phyloP scores from a whole-genome alignment of 768 basidiomycete genomes.

The Stropharia rugosoannulata region DNA sequence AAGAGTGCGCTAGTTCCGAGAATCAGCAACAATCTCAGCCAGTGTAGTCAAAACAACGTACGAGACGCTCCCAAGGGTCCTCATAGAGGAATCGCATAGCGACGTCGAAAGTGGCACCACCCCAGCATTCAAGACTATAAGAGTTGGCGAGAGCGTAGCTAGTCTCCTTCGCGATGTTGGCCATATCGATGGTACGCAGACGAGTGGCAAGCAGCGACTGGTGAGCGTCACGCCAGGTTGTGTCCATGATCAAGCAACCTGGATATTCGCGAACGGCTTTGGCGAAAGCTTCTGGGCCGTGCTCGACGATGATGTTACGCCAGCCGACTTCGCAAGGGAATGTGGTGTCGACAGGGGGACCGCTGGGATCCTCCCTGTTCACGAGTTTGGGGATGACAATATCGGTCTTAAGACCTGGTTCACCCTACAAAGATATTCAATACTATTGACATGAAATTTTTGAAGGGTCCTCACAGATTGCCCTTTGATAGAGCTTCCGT shows the following conservation, averaged over 20 bases:
- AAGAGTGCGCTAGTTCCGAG: constrained; percentile 65
- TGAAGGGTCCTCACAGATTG: constrained; percentile 50
- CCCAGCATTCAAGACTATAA: constrained; percentile 98
- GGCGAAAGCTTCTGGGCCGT: constrained; percentile 97
- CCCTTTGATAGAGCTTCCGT: constrained; percentile 97
- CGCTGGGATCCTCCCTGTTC: constrained; percentile 76
- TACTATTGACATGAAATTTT: background rate
- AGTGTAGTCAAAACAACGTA: constrained; percentile 30
- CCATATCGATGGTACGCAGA: constrained; percentile 94
- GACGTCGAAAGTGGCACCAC: constrained; percentile 98
- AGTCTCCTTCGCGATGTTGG: constrained; percentile 97
- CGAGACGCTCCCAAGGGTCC: constrained; percentile 98
- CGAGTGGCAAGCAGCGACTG: constrained; percentile 97
- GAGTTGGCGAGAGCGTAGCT: constrained; percentile 93
- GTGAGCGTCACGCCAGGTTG: constrained; percentile 99
- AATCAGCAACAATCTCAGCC: background rate
- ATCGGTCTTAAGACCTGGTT: constrained; percentile 91
- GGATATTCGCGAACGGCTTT: constrained; percentile 97
- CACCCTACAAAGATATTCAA: constrained; percentile 52
- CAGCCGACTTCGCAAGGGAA: constrained; percentile 87
- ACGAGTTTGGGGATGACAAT: constrained; percentile 79
- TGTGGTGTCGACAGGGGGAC: constrained; percentile 73
- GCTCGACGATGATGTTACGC: constrained; percentile 98
- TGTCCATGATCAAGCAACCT: constrained; percentile 96
- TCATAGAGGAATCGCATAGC: constrained; percentile 99